Percentiles rank a stretch among this genome's conserved stretches.
phyloP scores from a whole-genome alignment of 2,329 filamentous ascomycete genomes.

The Cladosporium sp. region DNA sequence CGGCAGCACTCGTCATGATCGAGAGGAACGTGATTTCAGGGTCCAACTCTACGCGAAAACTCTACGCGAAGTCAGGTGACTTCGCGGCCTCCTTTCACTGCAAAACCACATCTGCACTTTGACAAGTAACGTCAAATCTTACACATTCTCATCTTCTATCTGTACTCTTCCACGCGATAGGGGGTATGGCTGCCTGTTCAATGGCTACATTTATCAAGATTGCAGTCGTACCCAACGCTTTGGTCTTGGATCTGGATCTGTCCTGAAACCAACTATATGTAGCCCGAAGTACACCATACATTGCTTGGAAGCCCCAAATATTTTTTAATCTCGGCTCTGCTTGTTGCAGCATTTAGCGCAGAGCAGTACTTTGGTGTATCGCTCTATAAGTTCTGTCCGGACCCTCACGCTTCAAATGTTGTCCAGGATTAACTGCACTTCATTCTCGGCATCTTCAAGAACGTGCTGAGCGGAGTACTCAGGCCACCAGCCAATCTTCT shows the following conservation, averaged over 20 bases:
- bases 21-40: background rate
- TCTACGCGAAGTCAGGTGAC: slow-evolving; percentile 7
- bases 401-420: slow-evolving; percentile 14
- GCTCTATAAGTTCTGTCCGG: background rate
- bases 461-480: slow-evolving; percentile 48
- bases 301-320: too few relatives aligned
- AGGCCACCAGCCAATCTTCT: slow-evolving; percentile 50
- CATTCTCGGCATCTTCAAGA: slow-evolving; percentile 47
- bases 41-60: slow-evolving; percentile 9
- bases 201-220: background rate
- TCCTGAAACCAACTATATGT: too few relatives aligned
- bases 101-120: too few relatives aligned
- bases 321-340: too few relatives aligned
- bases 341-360: background rate
- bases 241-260: background rate
- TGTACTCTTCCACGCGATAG: too few relatives aligned
- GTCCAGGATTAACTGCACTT: slow-evolving; percentile 48
- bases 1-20: slow-evolving; percentile 12
- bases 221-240: background rate
- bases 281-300: too few relatives aligned
- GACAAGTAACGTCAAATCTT: too few relatives aligned
- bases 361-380: background rate
- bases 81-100: background rate
- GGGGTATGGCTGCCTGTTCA: too few relatives aligned
- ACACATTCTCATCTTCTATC: too few relatives aligned